These are phyloP conservation scores for Lentinula sp. DNA, from an alignment of 768 basidiomycete species.

Conservation along the genomic window DNA sequence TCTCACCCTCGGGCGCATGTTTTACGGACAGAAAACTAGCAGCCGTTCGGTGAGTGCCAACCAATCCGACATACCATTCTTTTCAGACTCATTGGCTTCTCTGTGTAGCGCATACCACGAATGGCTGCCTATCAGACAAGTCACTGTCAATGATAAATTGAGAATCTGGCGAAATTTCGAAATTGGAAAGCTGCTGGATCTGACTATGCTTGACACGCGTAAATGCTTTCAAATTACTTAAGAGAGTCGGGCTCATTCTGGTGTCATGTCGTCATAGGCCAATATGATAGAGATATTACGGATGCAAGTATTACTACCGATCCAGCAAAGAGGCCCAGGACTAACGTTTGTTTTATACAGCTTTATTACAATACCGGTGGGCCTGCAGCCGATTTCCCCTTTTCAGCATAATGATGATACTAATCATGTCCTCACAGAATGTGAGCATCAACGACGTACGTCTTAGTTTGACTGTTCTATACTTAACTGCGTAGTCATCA, in stretches of 20 bases:
- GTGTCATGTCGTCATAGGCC: constrained; percentile 19
- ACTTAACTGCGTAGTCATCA: constrained; percentile 30
- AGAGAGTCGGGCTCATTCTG: not conserved
- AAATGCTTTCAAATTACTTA: constrained; percentile 8
- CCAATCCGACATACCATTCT: not conserved
- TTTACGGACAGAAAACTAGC: constrained; percentile 57
- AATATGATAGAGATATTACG: constrained; percentile 54
- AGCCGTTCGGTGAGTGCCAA: constrained; percentile 29
- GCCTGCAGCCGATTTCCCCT: not conserved
- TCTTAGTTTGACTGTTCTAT: not conserved
- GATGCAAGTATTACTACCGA: constrained; percentile 29
- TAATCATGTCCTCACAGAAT: not conserved
- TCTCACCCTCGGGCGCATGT: constrained; percentile 47
- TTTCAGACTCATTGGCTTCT: not conserved
- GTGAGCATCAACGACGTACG: not conserved
- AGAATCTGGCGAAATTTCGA: constrained; percentile 61
- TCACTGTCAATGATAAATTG: constrained; percentile 46
- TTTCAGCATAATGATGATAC: no score
- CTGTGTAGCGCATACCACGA: constrained; percentile 41
- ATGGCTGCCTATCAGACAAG: constrained; percentile 59
- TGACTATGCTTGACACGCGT: constrained; percentile 62
- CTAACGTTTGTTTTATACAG: constrained; percentile 15
- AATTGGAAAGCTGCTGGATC: constrained; percentile 54
- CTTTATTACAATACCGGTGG: constrained; percentile 46
- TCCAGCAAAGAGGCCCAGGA: not conserved